phyloP scores from a whole-genome alignment of 2,329 filamentous ascomycete species.

The Purpureocillium lavendulum region DNA sequence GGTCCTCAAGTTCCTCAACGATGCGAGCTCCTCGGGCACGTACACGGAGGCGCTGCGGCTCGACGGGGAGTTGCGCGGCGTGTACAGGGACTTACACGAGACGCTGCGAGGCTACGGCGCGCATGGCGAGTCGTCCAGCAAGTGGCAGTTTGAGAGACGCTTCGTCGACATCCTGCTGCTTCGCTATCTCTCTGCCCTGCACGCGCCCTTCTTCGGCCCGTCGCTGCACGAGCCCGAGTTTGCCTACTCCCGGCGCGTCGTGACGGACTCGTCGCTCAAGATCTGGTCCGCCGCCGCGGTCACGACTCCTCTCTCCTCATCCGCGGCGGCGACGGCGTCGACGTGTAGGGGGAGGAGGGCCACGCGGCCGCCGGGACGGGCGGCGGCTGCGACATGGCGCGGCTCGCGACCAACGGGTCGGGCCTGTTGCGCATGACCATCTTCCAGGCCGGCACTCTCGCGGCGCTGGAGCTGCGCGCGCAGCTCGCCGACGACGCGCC shows the following conservation, averaged over 20 bases:
- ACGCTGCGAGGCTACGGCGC: conserved; percentile 18
- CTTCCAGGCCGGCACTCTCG: conserved; percentile 24
- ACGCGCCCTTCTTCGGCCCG: conserved; percentile 40
- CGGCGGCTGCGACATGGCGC: conserved; percentile 18
- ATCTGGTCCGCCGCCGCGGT: conserved; percentile 27
- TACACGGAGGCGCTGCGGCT: conserved; percentile 38
- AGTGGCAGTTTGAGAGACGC: no score
- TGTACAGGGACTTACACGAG: conserved; percentile 31
- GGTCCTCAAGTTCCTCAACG: conserved; percentile 34
- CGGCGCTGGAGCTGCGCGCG: conserved; percentile 30
- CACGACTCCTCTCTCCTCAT: no score
- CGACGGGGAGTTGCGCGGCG: conserved; percentile 29
- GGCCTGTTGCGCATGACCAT: conserved; percentile 30
- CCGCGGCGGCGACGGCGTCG: no score
- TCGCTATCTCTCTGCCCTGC: conserved; percentile 34
- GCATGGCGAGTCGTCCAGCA: conserved; percentile 5
- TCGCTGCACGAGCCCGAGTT: conserved; percentile 31
- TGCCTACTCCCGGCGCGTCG: conserved; percentile 40
- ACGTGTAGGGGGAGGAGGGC: no score
- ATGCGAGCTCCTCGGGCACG: conserved; percentile 22
- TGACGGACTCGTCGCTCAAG: conserved; percentile 38
- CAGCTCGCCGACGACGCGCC: conserved; percentile 29
- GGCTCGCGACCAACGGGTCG: conserved; percentile 27
- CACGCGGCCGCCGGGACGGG: no score
- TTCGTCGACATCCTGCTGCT: no score